Conservation (phyloP, 371 early-diverging fungal species). For the Lichtheimia hyalospora region DNA sequence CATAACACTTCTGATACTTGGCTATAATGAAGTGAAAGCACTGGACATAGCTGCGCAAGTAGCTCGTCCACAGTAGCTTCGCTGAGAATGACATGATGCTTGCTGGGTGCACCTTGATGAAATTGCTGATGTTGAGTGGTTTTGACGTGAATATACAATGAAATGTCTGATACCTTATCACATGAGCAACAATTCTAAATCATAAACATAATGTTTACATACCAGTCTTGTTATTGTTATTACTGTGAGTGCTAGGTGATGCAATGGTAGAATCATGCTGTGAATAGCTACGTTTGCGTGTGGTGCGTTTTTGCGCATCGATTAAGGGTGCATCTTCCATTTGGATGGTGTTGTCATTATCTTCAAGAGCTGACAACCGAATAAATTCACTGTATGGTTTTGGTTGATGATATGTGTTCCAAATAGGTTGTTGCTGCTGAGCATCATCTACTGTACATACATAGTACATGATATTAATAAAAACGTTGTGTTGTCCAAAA, state of each 20-base stretch:
- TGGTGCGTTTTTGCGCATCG: neutral
- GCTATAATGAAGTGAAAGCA: conserved; percentile 16
- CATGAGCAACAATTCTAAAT: neutral
- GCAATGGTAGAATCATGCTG: neutral
- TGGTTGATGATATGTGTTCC: conserved; percentile 34
- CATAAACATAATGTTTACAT: neutral
- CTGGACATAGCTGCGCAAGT: conserved; percentile 11
- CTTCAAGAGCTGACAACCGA: neutral
- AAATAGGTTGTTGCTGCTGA: conserved; percentile 11
- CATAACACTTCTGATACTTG: conserved; percentile 19
- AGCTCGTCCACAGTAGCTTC: conserved; percentile 9
- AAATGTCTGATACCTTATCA: neutral
- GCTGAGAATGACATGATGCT: conserved; percentile 4
- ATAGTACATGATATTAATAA: no score
- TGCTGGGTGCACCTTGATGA: conserved; percentile 1
- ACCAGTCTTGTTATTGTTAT: neutral
- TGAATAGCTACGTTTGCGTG: neutral
- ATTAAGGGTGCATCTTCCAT: neutral
- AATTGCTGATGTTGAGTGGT: neutral
- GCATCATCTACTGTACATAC: conserved; percentile 1
- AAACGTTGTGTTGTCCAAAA: neutral
- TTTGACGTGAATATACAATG: neutral
- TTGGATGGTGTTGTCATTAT: neutral
- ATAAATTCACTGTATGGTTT: conserved; percentile 32
- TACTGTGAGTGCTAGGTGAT: neutral